Percentiles rank a stretch among this genome's conserved stretches.
Evolutionary conservation across 257 asterid genomes (phyloP).

Genomic region (Capsicum pubescens): DNA sequence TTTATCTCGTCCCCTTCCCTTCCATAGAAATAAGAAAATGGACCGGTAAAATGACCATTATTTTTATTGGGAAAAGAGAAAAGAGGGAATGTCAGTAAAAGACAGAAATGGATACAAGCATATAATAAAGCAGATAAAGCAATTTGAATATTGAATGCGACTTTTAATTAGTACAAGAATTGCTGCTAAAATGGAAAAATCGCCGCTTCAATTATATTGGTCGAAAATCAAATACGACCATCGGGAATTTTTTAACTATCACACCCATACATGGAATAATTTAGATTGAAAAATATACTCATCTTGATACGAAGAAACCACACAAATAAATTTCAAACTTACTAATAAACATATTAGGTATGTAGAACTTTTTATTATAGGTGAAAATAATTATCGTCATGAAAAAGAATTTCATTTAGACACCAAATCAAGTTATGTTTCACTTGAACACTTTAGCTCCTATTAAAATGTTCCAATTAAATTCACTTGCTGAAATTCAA

Average conservation of each 20-base stretch:
- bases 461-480: too few relatives aligned
- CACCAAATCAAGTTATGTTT: too few relatives aligned
- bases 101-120: background rate
- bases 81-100: conserved; percentile 17
- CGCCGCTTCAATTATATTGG: background rate
- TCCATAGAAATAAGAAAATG: background rate
- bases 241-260: background rate
- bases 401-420: too few relatives aligned
- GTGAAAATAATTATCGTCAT: too few relatives aligned
- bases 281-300: background rate
- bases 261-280: background rate
- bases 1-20: background rate
- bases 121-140: background rate
- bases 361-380: too few relatives aligned
- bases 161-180: background rate
- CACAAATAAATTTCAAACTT: too few relatives aligned
- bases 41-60: too few relatives aligned
- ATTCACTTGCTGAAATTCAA: too few relatives aligned
- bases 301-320: background rate
- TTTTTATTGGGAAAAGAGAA: background rate
- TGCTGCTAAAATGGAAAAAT: background rate
- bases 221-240: conserved; percentile 22
- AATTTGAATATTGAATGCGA: conserved; percentile 2
- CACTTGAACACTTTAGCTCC: too few relatives aligned
- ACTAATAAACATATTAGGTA: too few relatives aligned